Conservation (phyloP, 371 early-diverging fungal genomes). For the Dinochytrium kinnereticum region DNA sequence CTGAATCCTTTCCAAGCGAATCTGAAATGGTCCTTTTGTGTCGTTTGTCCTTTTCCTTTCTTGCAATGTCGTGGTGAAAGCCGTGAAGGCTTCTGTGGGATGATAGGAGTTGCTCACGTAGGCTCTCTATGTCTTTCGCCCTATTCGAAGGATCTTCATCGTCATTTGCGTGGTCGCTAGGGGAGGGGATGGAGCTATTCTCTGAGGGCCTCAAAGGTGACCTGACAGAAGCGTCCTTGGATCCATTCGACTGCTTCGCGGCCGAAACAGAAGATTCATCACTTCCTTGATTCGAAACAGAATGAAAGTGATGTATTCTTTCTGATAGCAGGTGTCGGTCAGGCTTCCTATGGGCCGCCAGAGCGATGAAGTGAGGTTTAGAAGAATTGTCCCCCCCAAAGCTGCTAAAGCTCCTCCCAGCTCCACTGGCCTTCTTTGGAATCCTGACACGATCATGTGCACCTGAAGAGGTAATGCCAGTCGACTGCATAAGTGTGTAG, state of each 20-base stretch:
- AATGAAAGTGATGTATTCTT: neutral
- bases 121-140: slow-evolving; percentile 13
- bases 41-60: neutral
- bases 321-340: slow-evolving; percentile 3
- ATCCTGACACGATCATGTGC: neutral
- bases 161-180: neutral
- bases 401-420: neutral
- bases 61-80: neutral
- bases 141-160: neutral
- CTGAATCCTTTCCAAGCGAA: neutral
- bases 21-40: neutral
- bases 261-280: neutral
- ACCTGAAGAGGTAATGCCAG: slow-evolving; percentile 11
- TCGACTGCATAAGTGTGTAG: slow-evolving; percentile 29
- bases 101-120: slow-evolving; percentile 5
- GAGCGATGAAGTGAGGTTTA: neutral
- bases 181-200: neutral
- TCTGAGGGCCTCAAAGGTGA: neutral
- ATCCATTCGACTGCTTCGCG: neutral
- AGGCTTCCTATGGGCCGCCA: neutral
- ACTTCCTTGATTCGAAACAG: neutral
- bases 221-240: neutral
- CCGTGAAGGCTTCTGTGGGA: neutral
- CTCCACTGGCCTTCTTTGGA: slow-evolving; percentile 3
- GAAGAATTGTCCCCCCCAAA: neutral